A percentile compares a stretch with the other conserved stretches of the same genome.
Conservation (phyloP, 2,329 filamentous ascomycete species). For the Tolypocladium nubicola region DNA sequence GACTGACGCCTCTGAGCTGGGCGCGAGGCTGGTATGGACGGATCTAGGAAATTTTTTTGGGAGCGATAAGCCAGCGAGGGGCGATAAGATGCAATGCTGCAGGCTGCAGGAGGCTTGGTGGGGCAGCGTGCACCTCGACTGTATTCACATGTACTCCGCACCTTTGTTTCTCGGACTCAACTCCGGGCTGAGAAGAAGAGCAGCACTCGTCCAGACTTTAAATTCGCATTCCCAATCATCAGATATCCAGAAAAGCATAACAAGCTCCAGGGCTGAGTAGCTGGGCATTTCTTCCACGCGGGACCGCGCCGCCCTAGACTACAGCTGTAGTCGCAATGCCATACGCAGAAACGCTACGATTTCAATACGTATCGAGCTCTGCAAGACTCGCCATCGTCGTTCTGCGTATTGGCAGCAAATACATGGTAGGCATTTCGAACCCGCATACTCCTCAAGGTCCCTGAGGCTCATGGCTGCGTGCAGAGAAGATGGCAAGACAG, state of each 20-base stretch:
- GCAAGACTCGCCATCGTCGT: background rate
- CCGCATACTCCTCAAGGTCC: too few species aligned
- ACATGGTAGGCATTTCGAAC: background rate
- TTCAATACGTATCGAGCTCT: background rate
- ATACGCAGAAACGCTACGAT: background rate
- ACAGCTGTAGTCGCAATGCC: background rate
- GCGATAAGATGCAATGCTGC: background rate
- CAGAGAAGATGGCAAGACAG: background rate
- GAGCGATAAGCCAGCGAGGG: background rate
- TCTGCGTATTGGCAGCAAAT: background rate
- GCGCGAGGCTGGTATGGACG: background rate
- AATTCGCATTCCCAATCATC: too few species aligned
- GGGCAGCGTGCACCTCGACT: background rate
- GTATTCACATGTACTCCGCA: too few species aligned
- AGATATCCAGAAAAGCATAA: too few species aligned
- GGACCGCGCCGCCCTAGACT: too few species aligned
- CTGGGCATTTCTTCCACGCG: too few species aligned
- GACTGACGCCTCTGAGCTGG: background rate
- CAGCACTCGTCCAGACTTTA: background rate
- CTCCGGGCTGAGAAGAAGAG: background rate
- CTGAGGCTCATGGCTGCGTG: background rate
- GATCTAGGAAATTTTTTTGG: conserved; percentile 1
- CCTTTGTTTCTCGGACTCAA: too few species aligned
- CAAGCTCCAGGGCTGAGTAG: too few species aligned
- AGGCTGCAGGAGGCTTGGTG: background rate